Percentiles rank a stretch among this genome's conserved stretches.
phyloP scores from a whole-genome alignment of 257 asterid species.

The Solanum pennellii region DNA sequence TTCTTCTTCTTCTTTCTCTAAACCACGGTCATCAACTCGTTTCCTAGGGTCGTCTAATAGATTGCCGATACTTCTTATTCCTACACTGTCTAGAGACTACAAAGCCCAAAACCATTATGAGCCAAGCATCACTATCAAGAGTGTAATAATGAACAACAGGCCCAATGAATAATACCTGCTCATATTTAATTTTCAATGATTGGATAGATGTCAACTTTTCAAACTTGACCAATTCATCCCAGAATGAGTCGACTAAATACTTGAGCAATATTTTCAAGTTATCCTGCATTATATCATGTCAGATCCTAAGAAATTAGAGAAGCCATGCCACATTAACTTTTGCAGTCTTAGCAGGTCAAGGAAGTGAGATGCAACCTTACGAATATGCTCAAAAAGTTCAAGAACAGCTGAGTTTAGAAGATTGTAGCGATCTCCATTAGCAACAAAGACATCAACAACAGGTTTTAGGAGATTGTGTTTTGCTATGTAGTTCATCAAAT shows the following conservation, averaged over 20 bases:
- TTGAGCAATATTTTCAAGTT: constrained; percentile 67
- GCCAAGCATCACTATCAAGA: neutral
- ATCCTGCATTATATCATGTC: constrained; percentile 44
- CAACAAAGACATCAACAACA: constrained; percentile 71
- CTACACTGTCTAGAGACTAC: constrained; percentile 64
- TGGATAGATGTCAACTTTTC: constrained; percentile 54
- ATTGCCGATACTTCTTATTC: constrained; percentile 31
- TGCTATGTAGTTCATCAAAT: constrained; percentile 67
- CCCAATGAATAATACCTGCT: constrained; percentile 49
- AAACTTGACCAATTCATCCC: constrained; percentile 75
- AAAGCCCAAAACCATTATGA: constrained; percentile 22
- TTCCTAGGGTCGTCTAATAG: constrained; percentile 65
- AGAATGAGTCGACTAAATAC: constrained; percentile 72
- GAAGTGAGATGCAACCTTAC: constrained; percentile 47
- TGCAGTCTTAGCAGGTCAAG: constrained; percentile 1
- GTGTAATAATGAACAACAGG: neutral
- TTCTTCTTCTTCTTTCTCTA: constrained; percentile 94
- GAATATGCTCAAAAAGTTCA: constrained; percentile 74
- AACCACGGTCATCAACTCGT: constrained; percentile 81
- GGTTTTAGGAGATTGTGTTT: constrained; percentile 78
- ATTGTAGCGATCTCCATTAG: constrained; percentile 85
- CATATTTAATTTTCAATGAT: constrained; percentile 76
- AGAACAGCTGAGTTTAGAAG: constrained; percentile 92
- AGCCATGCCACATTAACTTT: neutral
- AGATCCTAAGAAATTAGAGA: neutral